Evolutionary conservation across 1,139 yeast species (phyloP).

Genomic region (Arxiozyma slooffiae): DNA sequence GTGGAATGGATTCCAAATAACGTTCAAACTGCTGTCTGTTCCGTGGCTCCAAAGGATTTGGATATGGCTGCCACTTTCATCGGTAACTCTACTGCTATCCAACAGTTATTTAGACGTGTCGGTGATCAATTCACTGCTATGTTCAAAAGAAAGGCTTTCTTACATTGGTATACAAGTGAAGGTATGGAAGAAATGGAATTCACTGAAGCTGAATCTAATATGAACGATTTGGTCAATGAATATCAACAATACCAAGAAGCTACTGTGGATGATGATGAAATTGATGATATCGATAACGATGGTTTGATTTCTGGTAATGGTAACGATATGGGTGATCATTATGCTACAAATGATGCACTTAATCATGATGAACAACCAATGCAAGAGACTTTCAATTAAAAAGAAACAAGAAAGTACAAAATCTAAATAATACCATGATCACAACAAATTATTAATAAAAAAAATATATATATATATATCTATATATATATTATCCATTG

Average conservation of each 20-base stretch:
- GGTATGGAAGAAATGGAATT: slow-evolving; percentile 95
- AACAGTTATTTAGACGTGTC: slow-evolving; percentile 80
- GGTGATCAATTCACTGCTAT: slow-evolving; percentile 84
- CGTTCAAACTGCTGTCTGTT: slow-evolving; percentile 87
- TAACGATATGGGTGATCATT: slow-evolving; percentile 31
- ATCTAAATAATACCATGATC: background rate
- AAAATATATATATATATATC: background rate
- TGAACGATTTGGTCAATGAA: slow-evolving; percentile 81
- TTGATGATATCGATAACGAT: slow-evolving; percentile 31
- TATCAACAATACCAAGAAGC: slow-evolving; percentile 91
- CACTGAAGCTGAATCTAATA: slow-evolving; percentile 73
- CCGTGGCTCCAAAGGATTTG: slow-evolving; percentile 77
- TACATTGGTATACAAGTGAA: slow-evolving; percentile 90
- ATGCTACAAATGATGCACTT: slow-evolving; percentile 31
- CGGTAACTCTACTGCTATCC: slow-evolving; percentile 87
- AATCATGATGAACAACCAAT: slow-evolving; percentile 40
- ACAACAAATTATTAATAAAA: background rate
- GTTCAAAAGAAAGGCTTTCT: slow-evolving; percentile 90
- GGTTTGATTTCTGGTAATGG: slow-evolving; percentile 35
- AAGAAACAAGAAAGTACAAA: background rate
- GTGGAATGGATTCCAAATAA: slow-evolving; percentile 97
- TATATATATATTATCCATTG: background rate
- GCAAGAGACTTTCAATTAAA: slow-evolving; percentile 20
- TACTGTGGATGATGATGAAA: slow-evolving; percentile 56
- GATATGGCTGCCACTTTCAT: slow-evolving; percentile 88